Evolutionary conservation across 768 basidiomycete genomes (phyloP), one percentile per base, ranked within the genome.

Genomic region (Tricholoma hemisulphureum): DNA sequence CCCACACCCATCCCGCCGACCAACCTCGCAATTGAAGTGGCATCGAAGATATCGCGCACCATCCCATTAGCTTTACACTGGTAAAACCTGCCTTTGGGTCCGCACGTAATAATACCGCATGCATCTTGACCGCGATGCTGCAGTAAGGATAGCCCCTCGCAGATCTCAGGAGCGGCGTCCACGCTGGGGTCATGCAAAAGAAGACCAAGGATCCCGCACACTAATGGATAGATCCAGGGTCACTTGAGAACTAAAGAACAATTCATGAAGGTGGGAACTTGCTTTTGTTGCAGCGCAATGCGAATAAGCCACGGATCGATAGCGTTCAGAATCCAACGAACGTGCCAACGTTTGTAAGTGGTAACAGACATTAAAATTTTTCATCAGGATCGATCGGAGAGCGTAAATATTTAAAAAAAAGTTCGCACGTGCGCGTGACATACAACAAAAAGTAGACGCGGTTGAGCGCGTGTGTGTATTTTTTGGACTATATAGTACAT

Each of bases 41-140:
- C 78, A 70, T 98, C 95, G 72, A 98, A 94, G 59, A 98, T 89
- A 68, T 99, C 97, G 52, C 95, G 83, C 65, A 99, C 96, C 97
- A 99, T 98, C 43, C 97, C 97, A 68, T 98, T 99, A 24, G 94
- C 93, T 75, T 99, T 99, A 81, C 94, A 95, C 71, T 99, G 97
- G 73, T 90, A 98, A 69, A 99, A 90, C 43, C 95, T 86, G 24
- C 97, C 97, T 69, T 93, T 94, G 4, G 86, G 85, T 3, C 95
- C 97, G 71, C 97, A 95, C 31, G 97, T 99, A 58, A 99, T 88
- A 66, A 98, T 88, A 32, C 97, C 97, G 63, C 95, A 96, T 0
- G 97, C 97, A 79, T 99, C 97, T 72, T 99, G 96, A 11, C 96
- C 97, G 63, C 96, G 83, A 69, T 99, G 97, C 71, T 99, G 97